Evolutionary conservation across 768 basidiomycete genomes (phyloP).

Genomic region (Xerocomellus chrysenteron): DNA sequence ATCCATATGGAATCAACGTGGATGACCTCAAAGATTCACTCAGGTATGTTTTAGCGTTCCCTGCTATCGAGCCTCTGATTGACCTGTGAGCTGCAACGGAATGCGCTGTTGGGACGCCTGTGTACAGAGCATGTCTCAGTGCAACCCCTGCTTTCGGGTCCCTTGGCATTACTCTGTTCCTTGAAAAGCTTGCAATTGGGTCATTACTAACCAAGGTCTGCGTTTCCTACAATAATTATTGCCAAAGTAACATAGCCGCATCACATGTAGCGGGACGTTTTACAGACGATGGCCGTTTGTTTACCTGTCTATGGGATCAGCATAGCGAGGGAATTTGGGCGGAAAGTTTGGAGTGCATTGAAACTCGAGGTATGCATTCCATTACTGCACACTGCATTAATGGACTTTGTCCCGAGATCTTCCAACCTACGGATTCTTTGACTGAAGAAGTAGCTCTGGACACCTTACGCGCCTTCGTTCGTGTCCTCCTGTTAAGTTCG

Average conservation of each 20-base stretch:
- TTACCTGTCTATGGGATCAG: constrained; percentile 81
- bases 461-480: constrained; percentile 69
- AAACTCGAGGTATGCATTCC: constrained; percentile 72
- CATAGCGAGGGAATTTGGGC: constrained; percentile 58
- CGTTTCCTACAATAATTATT: not conserved
- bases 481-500: constrained; percentile 59
- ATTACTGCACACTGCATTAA: not conserved
- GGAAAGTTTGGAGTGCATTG: constrained; percentile 85
- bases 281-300: constrained; percentile 73
- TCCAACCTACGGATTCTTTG: constrained; percentile 81
- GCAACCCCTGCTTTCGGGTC: constrained; percentile 82
- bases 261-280: constrained; percentile 70
- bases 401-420: constrained; percentile 55
- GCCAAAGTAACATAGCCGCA: not conserved
- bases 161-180: constrained; percentile 81
- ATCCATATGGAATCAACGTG: constrained; percentile 88
- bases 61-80: not conserved
- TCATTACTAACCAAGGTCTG: constrained; percentile 79
- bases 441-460: constrained; percentile 76
- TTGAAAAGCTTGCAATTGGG: constrained; percentile 88
- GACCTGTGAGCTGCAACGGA: not conserved
- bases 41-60: constrained; percentile 41
- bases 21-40: constrained; percentile 80
- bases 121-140: constrained; percentile 60
- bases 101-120: not conserved